Percentiles rank a stretch among this genome's conserved stretches.
These are phyloP conservation scores for Myriosclerotinia curreyana DNA, from an alignment of 2,329 filamentous ascomycete genomes.

Conservation along the genomic window DNA sequence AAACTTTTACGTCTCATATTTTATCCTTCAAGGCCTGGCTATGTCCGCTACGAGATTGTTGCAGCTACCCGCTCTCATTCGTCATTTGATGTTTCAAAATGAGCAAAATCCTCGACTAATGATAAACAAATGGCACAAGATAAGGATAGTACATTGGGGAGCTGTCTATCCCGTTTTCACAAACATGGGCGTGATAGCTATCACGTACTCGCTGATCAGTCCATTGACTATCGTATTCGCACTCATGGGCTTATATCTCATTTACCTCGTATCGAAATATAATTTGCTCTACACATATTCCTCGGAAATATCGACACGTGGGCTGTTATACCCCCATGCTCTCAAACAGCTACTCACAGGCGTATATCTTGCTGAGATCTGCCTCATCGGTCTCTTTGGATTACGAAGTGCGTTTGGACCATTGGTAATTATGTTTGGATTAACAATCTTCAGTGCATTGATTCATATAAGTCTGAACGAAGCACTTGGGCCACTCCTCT, in stretches of 20 bases:
- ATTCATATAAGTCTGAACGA: constrained; percentile 48
- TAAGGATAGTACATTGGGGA: constrained; percentile 56
- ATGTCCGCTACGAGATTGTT: constrained; percentile 58
- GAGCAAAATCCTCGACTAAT: constrained; percentile 61
- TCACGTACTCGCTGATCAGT: constrained; percentile 63
- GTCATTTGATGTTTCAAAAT: constrained; percentile 54
- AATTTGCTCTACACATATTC: constrained; percentile 63
- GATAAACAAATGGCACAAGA: constrained; percentile 53
- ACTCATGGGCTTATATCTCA: constrained; percentile 57
- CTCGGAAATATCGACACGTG: constrained; percentile 61
- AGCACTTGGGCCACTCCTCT: constrained; percentile 35
- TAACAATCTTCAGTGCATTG: constrained; percentile 52
- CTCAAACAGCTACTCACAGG: constrained; percentile 62
- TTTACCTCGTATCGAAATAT: constrained; percentile 65
- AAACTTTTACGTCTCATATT: constrained; percentile 68
- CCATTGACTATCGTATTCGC: constrained; percentile 64
- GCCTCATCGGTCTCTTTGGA: constrained; percentile 61
- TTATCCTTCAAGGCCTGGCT: constrained; percentile 63
- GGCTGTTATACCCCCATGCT: constrained; percentile 60
- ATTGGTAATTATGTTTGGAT: constrained; percentile 55
- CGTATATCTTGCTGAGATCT: constrained; percentile 60
- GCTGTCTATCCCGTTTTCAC: constrained; percentile 57
- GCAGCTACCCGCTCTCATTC: constrained; percentile 55
- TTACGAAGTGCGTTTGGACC: constrained; percentile 53
- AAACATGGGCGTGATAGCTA: constrained; percentile 44